Evolutionary conservation across 176 grass and related monocot species (phyloP).

Genomic region (Oryza coarctata): DNA sequence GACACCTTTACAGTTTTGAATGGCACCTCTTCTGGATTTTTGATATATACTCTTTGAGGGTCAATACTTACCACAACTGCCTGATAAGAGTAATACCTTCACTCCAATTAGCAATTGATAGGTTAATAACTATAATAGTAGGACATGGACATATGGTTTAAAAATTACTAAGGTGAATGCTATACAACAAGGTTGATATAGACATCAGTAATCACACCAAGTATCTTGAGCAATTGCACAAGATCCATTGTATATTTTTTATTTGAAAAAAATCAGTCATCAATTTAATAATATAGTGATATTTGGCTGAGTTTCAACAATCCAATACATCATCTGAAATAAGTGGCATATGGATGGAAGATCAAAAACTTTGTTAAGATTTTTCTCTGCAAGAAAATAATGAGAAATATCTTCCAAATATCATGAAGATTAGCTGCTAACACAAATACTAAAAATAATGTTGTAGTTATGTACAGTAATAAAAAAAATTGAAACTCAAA

Average conservation of each 20-base stretch:
- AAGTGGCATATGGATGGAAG: not conserved
- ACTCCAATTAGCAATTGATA: constrained; percentile 13
- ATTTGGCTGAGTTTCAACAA: constrained; percentile 5
- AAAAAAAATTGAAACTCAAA: constrained; percentile 16
- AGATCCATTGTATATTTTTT: not conserved
- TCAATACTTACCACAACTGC: constrained; percentile 99
- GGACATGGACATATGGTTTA: not conserved
- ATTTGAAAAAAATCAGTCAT: not conserved
- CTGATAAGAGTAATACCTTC: constrained; percentile 42
- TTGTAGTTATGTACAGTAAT: not conserved
- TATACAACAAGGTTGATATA: not conserved
- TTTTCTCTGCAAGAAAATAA: not conserved
- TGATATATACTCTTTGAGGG: constrained; percentile 81
- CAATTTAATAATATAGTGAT: not conserved
- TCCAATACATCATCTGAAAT: not conserved
- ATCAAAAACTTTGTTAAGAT: not conserved
- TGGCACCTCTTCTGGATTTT: constrained; percentile 74
- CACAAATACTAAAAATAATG: not conserved
- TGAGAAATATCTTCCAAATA: not conserved
- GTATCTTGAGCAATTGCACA: not conserved
- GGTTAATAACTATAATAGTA: not conserved
- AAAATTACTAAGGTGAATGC: not conserved
- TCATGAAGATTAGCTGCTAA: constrained; percentile 16
- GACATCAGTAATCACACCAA: not conserved
- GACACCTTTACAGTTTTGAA: constrained; percentile 76